A percentile compares a stretch with the other conserved stretches of the same genome.
Conservation (phyloP, 306 rosid species). For the Acacia melanoxylon region DNA sequence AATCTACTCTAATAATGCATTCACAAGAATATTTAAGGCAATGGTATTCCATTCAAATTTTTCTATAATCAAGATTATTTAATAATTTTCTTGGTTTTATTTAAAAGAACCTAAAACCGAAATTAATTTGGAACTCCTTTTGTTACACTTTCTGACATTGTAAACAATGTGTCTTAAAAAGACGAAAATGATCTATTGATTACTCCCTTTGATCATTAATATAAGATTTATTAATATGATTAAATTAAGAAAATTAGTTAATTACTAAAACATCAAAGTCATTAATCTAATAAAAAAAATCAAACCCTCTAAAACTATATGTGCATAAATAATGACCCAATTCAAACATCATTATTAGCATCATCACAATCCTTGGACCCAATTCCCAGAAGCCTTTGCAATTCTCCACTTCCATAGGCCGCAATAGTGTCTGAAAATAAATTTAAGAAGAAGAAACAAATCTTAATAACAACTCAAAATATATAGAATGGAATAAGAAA, state of each 20-base stretch:
- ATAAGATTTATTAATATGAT: no score
- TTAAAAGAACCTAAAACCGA: no score
- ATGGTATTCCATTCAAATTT: not conserved
- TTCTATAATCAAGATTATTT: not conserved
- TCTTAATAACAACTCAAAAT: not conserved
- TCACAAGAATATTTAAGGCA: not conserved
- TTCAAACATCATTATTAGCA: conserved; percentile 53
- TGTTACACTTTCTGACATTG: no score
- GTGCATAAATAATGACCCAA: not conserved
- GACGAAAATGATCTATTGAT: no score
- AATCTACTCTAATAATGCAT: not conserved
- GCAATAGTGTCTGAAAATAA: conserved; percentile 61
- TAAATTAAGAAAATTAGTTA: no score
- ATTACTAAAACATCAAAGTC: no score
- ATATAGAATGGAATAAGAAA: not conserved
- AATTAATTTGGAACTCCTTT: no score
- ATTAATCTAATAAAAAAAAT: not conserved
- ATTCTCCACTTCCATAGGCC: conserved; percentile 66
- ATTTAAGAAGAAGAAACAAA: not conserved
- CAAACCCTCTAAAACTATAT: not conserved
- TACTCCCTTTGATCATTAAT: no score
- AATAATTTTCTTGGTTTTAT: no score
- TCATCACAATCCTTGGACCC: conserved; percentile 38
- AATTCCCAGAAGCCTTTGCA: conserved; percentile 71
- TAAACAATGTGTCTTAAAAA: no score